These are phyloP conservation scores for Trichoderma sp. DNA, from an alignment of 2,329 filamentous ascomycete genomes.

Conservation along the genomic window DNA sequence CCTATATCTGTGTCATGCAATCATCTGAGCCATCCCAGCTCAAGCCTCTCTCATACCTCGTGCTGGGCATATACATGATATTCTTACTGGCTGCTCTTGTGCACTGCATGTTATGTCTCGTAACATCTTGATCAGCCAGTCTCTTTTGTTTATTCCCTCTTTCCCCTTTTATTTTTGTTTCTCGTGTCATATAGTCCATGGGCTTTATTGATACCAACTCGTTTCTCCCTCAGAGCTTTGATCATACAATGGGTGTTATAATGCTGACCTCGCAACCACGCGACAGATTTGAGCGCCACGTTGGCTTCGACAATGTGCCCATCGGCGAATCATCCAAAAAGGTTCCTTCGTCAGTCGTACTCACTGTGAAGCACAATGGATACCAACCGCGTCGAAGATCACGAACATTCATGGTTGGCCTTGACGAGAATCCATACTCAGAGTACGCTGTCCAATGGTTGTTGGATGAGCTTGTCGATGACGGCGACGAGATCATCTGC, in stretches of 20 bases:
- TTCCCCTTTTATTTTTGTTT: background rate
- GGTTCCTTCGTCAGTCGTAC: constrained; percentile 70
- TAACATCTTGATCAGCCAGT: background rate
- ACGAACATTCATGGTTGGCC: constrained; percentile 86
- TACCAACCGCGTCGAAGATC: constrained; percentile 80
- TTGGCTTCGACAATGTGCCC: constrained; percentile 62
- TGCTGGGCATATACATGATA: background rate
- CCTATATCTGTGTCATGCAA: background rate
- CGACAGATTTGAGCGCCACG: constrained; percentile 59
- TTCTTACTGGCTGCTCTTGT: background rate
- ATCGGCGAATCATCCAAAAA: constrained; percentile 57
- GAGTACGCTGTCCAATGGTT: constrained; percentile 92
- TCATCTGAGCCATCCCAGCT: background rate
- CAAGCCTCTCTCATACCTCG: constrained; percentile 5
- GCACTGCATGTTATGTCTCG: background rate
- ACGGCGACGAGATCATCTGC: constrained; percentile 91
- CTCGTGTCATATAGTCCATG: background rate
- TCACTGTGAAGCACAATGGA: constrained; percentile 83
- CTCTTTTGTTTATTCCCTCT: background rate
- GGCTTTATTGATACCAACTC: background rate
- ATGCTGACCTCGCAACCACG: constrained; percentile 46
- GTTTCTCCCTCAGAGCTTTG: background rate
- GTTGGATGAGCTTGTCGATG: constrained; percentile 86
- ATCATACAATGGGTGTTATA: constrained; percentile 39
- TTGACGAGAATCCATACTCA: constrained; percentile 88